A percentile compares a stretch with the other conserved stretches of the same genome.
Conservation (phyloP, 805 yeast species). For the Lachancea sp. region DNA sequence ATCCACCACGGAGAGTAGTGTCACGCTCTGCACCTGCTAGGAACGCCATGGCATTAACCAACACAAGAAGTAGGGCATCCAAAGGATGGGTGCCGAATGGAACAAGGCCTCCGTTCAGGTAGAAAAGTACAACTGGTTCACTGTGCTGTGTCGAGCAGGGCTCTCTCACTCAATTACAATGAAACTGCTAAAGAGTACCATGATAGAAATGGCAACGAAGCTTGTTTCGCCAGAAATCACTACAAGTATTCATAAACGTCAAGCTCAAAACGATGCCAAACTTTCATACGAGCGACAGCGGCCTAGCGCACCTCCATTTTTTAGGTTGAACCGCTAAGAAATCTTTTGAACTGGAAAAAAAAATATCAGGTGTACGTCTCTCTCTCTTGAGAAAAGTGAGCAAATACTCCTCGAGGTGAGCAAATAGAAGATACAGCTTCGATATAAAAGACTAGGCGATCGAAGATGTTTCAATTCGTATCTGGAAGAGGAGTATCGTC, state of each 20-base stretch:
- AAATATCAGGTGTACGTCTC: neutral
- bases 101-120: slow-evolving; percentile 27
- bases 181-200: no score
- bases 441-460: neutral
- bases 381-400: slow-evolving; percentile 2
- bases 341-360: no score
- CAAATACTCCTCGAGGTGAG: slow-evolving; percentile 8
- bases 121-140: neutral
- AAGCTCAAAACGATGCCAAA: no score
- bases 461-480: no score
- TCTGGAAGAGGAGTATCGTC: neutral
- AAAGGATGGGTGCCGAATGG: neutral
- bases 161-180: no score
- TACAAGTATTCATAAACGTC: no score
- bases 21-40: slow-evolving; percentile 1
- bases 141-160: neutral
- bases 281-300: no score
- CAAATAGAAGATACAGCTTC: neutral
- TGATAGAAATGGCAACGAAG: no score
- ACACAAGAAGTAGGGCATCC: neutral
- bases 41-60: neutral
- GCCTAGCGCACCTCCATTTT: no score
- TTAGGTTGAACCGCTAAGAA: no score
- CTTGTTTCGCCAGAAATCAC: no score
- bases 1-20: neutral